phyloP scores from a whole-genome alignment of 441 rosid genomes.

The Erodium chrysanthum region DNA sequence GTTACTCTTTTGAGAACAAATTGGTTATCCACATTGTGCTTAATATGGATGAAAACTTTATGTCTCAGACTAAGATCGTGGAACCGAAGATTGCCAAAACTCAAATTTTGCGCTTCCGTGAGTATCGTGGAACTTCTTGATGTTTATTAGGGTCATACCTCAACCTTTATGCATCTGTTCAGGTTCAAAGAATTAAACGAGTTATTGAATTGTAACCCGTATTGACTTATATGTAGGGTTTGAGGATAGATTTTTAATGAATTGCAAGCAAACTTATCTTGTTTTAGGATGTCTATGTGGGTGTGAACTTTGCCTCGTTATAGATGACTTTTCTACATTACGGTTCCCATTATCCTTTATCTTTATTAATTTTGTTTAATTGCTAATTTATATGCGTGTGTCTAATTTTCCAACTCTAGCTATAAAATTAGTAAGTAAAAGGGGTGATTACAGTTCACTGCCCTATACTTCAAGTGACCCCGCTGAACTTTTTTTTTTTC shows the following conservation, averaged over 20 bases:
- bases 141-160: slow-evolving; percentile 19
- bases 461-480: too few species aligned
- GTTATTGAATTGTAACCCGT: slow-evolving; percentile 15
- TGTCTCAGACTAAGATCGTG: slow-evolving; percentile 16
- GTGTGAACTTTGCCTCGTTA: slow-evolving; percentile 1
- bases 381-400: neutral
- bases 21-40: slow-evolving; percentile 3
- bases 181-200: slow-evolving; percentile 13
- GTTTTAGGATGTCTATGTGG: neutral
- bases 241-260: neutral
- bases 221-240: neutral
- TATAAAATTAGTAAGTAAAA: neutral
- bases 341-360: neutral
- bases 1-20: slow-evolving; percentile 12
- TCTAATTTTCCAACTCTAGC: neutral
- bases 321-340: slow-evolving; percentile 1
- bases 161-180: slow-evolving; percentile 11
- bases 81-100: slow-evolving; percentile 19
- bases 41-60: slow-evolving; percentile 9
- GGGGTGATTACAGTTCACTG: too few species aligned
- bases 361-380: neutral
- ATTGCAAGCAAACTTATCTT: neutral
- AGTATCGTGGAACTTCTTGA: slow-evolving; percentile 20
- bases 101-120: slow-evolving; percentile 18
- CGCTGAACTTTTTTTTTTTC: too few species aligned